Evolutionary conservation across 805 yeast genomes (phyloP).

Genomic region (Hanseniaspora meyeri): DNA sequence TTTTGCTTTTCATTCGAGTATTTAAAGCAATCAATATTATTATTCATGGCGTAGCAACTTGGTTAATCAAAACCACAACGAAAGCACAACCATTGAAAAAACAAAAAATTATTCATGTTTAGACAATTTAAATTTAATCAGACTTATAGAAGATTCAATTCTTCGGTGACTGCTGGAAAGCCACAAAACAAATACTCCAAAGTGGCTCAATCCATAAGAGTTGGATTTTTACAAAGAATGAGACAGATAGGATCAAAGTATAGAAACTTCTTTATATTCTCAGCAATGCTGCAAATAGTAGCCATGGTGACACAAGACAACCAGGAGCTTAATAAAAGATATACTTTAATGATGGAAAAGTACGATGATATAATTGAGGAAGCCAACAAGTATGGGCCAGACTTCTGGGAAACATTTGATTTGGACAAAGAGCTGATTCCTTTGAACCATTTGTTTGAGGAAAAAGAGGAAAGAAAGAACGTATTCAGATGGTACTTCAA

Average conservation of each 20-base stretch:
- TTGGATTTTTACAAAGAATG: neutral
- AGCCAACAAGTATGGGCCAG: slow-evolving; percentile 29
- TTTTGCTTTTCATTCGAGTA: too few species aligned
- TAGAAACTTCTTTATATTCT: slow-evolving; percentile 29
- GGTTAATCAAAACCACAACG: too few species aligned
- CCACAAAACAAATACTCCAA: slow-evolving; percentile 16
- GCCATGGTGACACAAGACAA: slow-evolving; percentile 32
- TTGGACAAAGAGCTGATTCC: slow-evolving; percentile 32
- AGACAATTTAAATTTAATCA: neutral
- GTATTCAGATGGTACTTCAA: slow-evolving; percentile 9
- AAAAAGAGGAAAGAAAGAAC: slow-evolving; percentile 14
- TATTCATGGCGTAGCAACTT: too few species aligned
- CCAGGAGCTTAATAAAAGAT: slow-evolving; percentile 31
- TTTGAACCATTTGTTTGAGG: slow-evolving; percentile 27
- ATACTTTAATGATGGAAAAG: slow-evolving; percentile 29
- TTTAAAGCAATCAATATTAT: too few species aligned
- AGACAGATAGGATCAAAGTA: slow-evolving; percentile 1
- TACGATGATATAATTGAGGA: slow-evolving; percentile 31
- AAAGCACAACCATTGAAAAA: too few species aligned
- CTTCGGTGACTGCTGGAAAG: neutral
- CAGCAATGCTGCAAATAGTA: slow-evolving; percentile 37
- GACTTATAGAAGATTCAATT: neutral
- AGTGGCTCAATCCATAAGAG: slow-evolving; percentile 24
- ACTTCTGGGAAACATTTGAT: slow-evolving; percentile 24
- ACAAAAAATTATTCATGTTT: neutral